Evolutionary conservation across 306 rosid species (phyloP), one percentile per base, ranked within the genome.

Genomic region (Canavalia gladiata): DNA sequence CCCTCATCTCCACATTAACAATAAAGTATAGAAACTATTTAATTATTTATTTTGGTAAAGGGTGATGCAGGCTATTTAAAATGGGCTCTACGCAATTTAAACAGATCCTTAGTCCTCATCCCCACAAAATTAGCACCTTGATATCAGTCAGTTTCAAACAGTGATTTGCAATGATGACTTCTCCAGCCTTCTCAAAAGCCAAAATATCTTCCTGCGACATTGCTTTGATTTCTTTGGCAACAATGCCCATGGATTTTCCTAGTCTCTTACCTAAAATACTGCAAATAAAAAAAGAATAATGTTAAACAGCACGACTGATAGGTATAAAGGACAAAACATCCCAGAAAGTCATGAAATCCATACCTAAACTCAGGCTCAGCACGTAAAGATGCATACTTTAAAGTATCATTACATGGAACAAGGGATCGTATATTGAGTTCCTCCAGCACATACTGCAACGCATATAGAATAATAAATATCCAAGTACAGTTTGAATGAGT

Each of bases 311-410:
- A 43, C 62, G 62, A 18, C 25, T 18, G 25, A 72, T 5, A 13
- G 37, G 46, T 59, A 43, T 42, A 37, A 29, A 35, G 35, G 55
- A 72, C 25, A 67, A 56, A 74, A 18, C 68, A 72, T 66, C 62
- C 42, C 29, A 56, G 41, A 65, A 62, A 66, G 59, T 42, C 78
- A 79, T 37, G 10, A 77, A 68, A 71, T 35, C 49, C 77, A 57
- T 91, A 93, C 99, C 99, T 95, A 73, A 93, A 95, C 75, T 95
- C 99, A 2, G 98, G 98, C 73, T 91, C 99, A 0, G 98, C 98
- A 58, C 97, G 96, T 54, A 95, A 81, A 49, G 94, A 91, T 63
- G 99, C 81, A 82, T 95, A 95, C 85, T 91, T 91, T 78, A 92
- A 83, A 2, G 96, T 91, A 88, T 95, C 97, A 63, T 89, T 87